These are phyloP conservation scores for Rhododendron vialii DNA, from an alignment of 148 eudicot genomes.

Conservation along the genomic window DNA sequence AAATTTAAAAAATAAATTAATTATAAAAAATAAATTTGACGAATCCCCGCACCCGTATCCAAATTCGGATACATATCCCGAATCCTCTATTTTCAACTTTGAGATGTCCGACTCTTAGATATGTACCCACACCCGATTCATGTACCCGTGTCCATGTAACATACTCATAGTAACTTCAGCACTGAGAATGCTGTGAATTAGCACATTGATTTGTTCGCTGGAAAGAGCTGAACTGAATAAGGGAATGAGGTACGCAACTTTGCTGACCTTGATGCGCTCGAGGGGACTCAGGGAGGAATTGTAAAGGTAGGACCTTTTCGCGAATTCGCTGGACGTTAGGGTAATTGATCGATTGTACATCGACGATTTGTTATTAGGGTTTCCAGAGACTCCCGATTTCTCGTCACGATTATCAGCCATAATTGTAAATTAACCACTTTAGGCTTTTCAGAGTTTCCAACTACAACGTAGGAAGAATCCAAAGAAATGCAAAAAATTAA, in stretches of 20 bases:
- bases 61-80: no score
- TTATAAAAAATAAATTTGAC: no score
- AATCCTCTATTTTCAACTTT: no score
- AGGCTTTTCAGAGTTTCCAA: neutral
- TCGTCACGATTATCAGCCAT: conserved; percentile 12
- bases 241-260: neutral
- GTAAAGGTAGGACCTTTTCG: conserved; percentile 29
- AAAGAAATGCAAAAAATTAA: neutral
- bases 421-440: neutral
- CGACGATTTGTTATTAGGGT: neutral
- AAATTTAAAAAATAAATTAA: no score
- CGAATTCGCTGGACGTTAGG: conserved; percentile 24
- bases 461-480: neutral
- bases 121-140: no score
- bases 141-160: no score
- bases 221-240: neutral
- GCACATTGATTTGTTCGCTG: neutral
- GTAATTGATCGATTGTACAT: conserved; percentile 57
- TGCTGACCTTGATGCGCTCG: conserved; percentile 26
- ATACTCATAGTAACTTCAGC: neutral
- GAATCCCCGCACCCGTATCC: no score
- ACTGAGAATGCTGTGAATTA: neutral
- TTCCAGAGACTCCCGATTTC: conserved; percentile 7
- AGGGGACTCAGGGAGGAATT: conserved; percentile 5
- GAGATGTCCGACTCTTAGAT: no score